Base-by-base conservation (phyloP, 768 basidiomycete genomes). In the Holtermanniella nyarrowii region DNA sequence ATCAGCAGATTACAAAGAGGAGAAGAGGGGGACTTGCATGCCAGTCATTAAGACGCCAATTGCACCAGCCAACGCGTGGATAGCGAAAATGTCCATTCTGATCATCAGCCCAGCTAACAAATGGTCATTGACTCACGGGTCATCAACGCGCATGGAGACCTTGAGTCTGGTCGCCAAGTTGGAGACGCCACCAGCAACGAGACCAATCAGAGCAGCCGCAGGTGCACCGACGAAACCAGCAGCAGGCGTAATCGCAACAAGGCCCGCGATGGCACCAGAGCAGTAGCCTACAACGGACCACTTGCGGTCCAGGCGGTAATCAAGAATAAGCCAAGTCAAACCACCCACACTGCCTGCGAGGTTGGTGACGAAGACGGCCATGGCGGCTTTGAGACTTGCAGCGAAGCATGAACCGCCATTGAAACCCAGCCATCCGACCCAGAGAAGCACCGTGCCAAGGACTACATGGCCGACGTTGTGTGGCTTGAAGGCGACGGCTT, bases 141-240 rank as follows among this genome's bases (percentile, higher is more conserved):
- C 70, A 48, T 70, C 68, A 24, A 72, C 70, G 43, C 66, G 52
- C 68, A 72, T 72, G 24, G 85, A 45, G 69, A 85, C 88, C 74
- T 96, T 97, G 67, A 97, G 78, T 61, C 93, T 84, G 3, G 93
- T 96, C n/a, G 88, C 86, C 70, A 88, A 88, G 73, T 97, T 97
- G 76, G 88, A 95, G 1, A 82, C 59, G 0, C 83, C 85, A 16
- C 86, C 86, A 0, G 83, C 85, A 62, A 87, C 74, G 58, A 91
- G 77, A 39, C 93, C 93, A 66, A 88, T 91, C 1, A 83, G 76
- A 3, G 93, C 82, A 2, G 88, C 76, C 41, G 57, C 66, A 20
- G 72, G 70, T 10, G 64, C 59, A 18, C 70, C 71, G 25, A 73
- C 70, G 56, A 63, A 74, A 1, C 75, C 75, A 37, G 75, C 75